A percentile compares a stretch with the other conserved stretches of the same genome.
Evolutionary conservation across 208 protist genomes (phyloP).

Genomic region (Zelonia costaricensis): DNA sequence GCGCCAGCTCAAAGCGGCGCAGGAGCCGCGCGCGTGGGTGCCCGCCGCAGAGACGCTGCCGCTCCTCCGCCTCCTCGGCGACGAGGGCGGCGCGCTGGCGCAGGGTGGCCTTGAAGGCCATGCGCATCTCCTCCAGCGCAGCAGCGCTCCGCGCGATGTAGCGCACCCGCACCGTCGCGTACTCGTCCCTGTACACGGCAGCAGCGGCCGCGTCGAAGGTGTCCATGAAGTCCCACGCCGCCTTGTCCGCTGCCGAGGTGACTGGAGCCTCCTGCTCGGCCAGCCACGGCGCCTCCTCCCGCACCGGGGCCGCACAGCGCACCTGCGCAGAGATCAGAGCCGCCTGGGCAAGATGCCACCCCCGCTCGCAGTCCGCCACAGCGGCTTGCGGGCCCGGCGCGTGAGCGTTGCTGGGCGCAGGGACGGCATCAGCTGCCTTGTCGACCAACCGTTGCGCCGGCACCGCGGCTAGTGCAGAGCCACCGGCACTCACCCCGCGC

Average conservation of each 20-base stretch:
- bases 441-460: too few species aligned
- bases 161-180: slow-evolving; percentile 21
- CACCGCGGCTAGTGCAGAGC: too few species aligned
- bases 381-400: too few species aligned
- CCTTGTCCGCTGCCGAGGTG: not conserved
- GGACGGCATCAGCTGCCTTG: too few species aligned
- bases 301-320: not conserved
- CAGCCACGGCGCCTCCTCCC: not conserved
- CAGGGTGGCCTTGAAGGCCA: not conserved
- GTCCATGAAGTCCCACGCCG: not conserved
- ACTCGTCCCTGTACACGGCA: slow-evolving; percentile 19
- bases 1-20: not conserved
- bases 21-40: slow-evolving; percentile 2
- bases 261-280: not conserved
- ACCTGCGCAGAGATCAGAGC: not conserved
- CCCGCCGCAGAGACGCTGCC: not conserved
- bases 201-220: slow-evolving; percentile 15
- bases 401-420: too few species aligned
- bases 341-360: too few species aligned
- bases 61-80: slow-evolving; percentile 15
- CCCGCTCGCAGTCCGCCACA: too few species aligned
- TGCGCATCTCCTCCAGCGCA: slow-evolving; percentile 3
- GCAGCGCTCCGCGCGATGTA: slow-evolving; percentile 13
- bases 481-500: too few species aligned
- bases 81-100: slow-evolving; percentile 10